Evolutionary conservation across 768 basidiomycete genomes (phyloP), one percentile per base, ranked within the genome.

Genomic region (Xanthoconium stramineum): DNA sequence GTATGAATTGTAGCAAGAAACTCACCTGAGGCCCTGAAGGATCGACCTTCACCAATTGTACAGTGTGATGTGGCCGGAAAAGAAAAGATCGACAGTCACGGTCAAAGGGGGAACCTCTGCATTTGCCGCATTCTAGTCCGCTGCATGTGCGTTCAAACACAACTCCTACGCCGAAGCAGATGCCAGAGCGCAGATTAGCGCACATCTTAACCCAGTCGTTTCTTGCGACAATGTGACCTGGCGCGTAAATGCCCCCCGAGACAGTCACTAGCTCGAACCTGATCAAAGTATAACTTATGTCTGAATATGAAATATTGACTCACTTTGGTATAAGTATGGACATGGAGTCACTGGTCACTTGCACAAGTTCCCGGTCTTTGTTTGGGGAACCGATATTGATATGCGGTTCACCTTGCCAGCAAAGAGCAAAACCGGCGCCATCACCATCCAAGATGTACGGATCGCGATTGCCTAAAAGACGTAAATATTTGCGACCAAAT

Each of bases 401-500:
- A 47, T 80, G 80, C 6, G 93, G 84, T 62, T 81, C 79, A 50
- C 91, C 92, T 65, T 81, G 78, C 89, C 91, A 97, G 39, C 86
- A 85, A 15, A 96, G 76, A 10, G 86, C 88, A 67, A 97, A 95
- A 1, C 95, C 95, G 32, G 94, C 87, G 3, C 94, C 95, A 51
- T 78, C 74, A 20, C 83, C 86, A 37, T 76, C 71, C 13, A 91
- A 74, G 29, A 79, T 73, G 63, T 93, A 87, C 1, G 95, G 94
- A 73, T 94, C 86, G 9, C 88, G 85, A 24, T 84, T 84, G 49
- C 95, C 94, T 95, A 48, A 46, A 28, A 38, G 30, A 28, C 20
- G 28, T 74, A 40, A 62, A 38, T 11, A 30, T 14, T 35, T 47
- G 50, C 20, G 19, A 40, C 40, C 3, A 49, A 38, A 53, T 37